Evolutionary conservation across 495 filamentous ascomycete genomes (phyloP).

Genomic region (Penicillium salamii): DNA sequence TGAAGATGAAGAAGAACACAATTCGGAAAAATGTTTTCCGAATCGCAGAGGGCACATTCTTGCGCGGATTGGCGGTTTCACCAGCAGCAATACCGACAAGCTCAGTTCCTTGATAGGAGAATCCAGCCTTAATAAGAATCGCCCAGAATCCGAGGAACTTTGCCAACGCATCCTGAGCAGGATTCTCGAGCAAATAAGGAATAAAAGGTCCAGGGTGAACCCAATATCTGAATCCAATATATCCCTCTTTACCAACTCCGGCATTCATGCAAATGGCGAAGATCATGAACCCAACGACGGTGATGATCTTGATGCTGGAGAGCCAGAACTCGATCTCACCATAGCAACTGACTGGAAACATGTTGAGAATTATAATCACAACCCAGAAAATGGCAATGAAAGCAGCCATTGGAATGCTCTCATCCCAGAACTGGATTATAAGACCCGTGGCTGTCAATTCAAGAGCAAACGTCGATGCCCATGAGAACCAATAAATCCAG

Average conservation of each 20-base stretch:
- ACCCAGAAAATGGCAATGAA: slow-evolving; percentile 71
- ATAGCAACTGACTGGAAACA: slow-evolving; percentile 48
- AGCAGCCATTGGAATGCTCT: slow-evolving; percentile 51
- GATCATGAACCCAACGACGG: slow-evolving; percentile 58
- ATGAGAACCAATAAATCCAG: slow-evolving; percentile 62
- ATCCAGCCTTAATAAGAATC: slow-evolving; percentile 45
- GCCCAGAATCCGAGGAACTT: slow-evolving; percentile 33
- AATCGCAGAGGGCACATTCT: slow-evolving; percentile 63
- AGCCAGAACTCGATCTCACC: slow-evolving; percentile 65
- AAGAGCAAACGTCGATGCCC: slow-evolving; percentile 58
- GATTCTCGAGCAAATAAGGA: slow-evolving; percentile 24
- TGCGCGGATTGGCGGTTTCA: slow-evolving; percentile 65
- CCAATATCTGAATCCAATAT: slow-evolving; percentile 63
- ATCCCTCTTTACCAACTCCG: slow-evolving; percentile 53
- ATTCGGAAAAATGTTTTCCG: slow-evolving; percentile 70
- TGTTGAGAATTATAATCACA: slow-evolving; percentile 59
- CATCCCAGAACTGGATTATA: slow-evolving; percentile 67
- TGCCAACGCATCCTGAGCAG: slow-evolving; percentile 53
- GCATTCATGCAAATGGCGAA: slow-evolving; percentile 60
- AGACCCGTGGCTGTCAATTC: slow-evolving; percentile 65
- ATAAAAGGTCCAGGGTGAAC: slow-evolving; percentile 60
- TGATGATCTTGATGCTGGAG: slow-evolving; percentile 56
- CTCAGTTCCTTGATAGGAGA: slow-evolving; percentile 65
- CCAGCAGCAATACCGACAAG: slow-evolving; percentile 66
- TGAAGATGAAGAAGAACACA: slow-evolving; percentile 65